Conservation (phyloP, 257 asterid species). For the Lycium barbarum region DNA sequence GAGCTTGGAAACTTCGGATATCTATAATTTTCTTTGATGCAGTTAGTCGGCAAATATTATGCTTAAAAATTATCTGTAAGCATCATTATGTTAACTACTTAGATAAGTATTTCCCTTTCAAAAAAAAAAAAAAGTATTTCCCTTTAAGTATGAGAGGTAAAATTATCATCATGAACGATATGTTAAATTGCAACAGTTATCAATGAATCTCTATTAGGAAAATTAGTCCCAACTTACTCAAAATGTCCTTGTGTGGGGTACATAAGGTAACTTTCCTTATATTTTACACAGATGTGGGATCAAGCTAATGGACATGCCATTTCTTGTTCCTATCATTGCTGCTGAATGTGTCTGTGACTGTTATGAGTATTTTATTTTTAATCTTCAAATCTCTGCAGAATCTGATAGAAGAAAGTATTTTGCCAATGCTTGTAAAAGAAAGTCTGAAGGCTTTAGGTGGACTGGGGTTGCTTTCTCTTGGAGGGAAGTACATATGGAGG, state of each 20-base stretch:
- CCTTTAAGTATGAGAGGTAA: background rate
- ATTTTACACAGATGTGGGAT: background rate
- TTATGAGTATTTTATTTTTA: background rate
- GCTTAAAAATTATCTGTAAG: background rate
- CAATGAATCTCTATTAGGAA: constrained; percentile 7
- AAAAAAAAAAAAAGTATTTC: background rate
- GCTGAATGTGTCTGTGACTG: constrained; percentile 31
- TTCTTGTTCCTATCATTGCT: constrained; percentile 26
- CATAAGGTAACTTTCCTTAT: background rate
- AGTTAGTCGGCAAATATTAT: background rate
- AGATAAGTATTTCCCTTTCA: background rate
- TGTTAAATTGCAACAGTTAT: constrained; percentile 1
- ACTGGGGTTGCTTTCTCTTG: constrained; percentile 90
- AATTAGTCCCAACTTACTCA: background rate
- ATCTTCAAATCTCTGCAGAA: constrained; percentile 57
- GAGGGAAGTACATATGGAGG: constrained; percentile 88
- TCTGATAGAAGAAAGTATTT: constrained; percentile 75
- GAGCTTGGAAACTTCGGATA: constrained; percentile 35
- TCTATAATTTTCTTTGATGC: constrained; percentile 21
- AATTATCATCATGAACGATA: constrained; percentile 15
- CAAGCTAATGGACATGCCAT: constrained; percentile 23
- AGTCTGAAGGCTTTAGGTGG: constrained; percentile 93
- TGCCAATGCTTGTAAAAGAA: constrained; percentile 92
- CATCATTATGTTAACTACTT: constrained; percentile 17
- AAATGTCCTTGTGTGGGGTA: background rate